Conservation (phyloP, 148 eudicot species). For the Nepenthes gracilis region DNA sequence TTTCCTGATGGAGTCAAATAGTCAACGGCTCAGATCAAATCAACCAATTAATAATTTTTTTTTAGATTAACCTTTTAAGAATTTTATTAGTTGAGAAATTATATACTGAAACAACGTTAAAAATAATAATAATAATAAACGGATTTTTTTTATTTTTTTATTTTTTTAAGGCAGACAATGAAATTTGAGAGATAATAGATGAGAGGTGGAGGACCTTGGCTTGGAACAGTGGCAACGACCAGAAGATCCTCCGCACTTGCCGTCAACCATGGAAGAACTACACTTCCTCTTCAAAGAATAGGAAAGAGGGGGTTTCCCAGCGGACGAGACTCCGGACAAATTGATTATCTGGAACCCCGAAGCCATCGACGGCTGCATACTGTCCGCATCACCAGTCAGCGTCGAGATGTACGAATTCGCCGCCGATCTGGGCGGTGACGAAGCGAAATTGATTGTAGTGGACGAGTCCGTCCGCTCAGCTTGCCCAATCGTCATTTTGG, state of each 20-base stretch:
- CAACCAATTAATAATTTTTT: background rate
- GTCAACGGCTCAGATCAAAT: background rate
- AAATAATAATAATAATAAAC: background rate
- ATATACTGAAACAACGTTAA: no score
- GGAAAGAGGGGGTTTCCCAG: conserved; percentile 36
- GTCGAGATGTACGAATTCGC: conserved; percentile 38
- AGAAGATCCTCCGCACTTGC: conserved; percentile 36
- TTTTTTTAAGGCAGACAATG: background rate
- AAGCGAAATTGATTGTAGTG: conserved; percentile 39
- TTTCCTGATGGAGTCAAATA: conserved; percentile 23
- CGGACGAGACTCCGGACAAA: conserved; percentile 39
- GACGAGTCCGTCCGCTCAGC: no score
- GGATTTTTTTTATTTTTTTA: background rate
- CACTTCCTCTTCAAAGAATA: conserved; percentile 54
- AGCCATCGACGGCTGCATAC: conserved; percentile 42
- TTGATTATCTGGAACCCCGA: conserved; percentile 64
- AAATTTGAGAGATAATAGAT: no score
- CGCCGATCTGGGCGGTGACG: conserved; percentile 14
- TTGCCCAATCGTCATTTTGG: no score
- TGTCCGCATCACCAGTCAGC: conserved; percentile 44
- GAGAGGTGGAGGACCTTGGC: conserved; percentile 28
- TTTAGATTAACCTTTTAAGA: background rate
- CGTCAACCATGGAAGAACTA: conserved; percentile 30
- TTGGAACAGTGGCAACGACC: conserved; percentile 62
- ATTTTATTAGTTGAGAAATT: background rate